phyloP scores from a whole-genome alignment of 768 basidiomycete genomes.

The Phylloporus arenicola region DNA sequence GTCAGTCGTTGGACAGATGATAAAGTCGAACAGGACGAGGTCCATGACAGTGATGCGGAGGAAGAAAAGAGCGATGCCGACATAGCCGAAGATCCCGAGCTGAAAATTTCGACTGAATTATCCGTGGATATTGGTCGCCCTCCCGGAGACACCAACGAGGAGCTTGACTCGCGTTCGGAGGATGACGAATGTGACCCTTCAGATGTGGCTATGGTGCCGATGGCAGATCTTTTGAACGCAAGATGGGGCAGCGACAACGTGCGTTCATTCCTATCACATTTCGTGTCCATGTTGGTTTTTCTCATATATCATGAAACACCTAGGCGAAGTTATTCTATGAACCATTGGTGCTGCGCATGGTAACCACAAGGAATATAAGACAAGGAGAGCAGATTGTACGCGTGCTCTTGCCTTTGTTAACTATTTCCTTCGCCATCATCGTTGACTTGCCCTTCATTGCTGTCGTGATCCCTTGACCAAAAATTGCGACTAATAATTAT shows the following conservation, averaged over 20 bases:
- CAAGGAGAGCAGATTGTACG: slow-evolving; percentile 85
- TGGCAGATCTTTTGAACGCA: slow-evolving; percentile 96
- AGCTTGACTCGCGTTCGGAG: slow-evolving; percentile 38
- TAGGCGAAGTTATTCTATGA: slow-evolving; percentile 88
- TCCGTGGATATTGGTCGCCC: slow-evolving; percentile 30
- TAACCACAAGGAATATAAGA: slow-evolving; percentile 66
- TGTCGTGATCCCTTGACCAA: neutral
- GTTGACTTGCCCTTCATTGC: neutral
- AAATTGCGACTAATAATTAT: neutral
- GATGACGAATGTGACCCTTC: slow-evolving; percentile 48
- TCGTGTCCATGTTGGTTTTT: neutral
- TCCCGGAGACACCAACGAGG: slow-evolving; percentile 15
- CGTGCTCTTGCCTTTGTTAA: slow-evolving; percentile 2
- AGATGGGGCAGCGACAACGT: slow-evolving; percentile 82
- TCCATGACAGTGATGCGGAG: slow-evolving; percentile 18
- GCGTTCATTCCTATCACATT: slow-evolving; percentile 16
- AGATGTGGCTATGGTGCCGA: slow-evolving; percentile 86
- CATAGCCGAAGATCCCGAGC: slow-evolving; percentile 30
- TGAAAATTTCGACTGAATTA: slow-evolving; percentile 1
- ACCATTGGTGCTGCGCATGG: slow-evolving; percentile 66
- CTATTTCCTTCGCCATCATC: neutral
- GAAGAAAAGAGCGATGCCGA: slow-evolving; percentile 33
- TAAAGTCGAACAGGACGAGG: slow-evolving; percentile 2
- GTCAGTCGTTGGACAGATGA: slow-evolving; percentile 50
- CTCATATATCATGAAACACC: neutral